Base-by-base conservation (phyloP, 345 rosid genomes). In the Syzygium grande region DNA sequence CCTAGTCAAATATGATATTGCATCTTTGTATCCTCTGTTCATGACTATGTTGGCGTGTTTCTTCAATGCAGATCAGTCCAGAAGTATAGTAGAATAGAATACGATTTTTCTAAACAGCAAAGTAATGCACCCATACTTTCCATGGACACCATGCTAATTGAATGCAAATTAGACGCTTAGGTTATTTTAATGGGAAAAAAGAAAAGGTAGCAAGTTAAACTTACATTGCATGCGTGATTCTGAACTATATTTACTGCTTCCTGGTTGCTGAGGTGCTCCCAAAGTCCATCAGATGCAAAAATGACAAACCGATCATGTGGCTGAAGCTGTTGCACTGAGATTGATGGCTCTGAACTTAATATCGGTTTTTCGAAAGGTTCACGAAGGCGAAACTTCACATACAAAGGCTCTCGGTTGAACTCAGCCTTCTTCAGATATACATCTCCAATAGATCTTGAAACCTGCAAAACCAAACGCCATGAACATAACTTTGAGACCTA, bases 221-320 rank as follows among this genome's bases (percentile, higher is more conserved):
- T 89, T 90, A 88, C 94, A 78, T 51, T 91, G 87, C 85, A 89
- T 38, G 92, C 90, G 86, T 91, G 91, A 58, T 88, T 91, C 77
- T 91, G 91, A 85, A 93, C 93, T 52, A 93, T 91, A 86, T 93
- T 90, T 25, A 93, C 94, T 41, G 94, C 94, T 87, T 91, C 92
- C 89, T 93, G 94, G 89, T 93, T 93, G 92, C 92, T 90, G 46
- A 93, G 89, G 84, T 93, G 94, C 85, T 93, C 94, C 94, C 94
- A 93, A 10, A 93, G 91, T 49, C 94, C 94, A 88, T 93, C 94
- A 25, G 94, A 93, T 54, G 94, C 94, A 87, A 93, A 90, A 85
- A 93, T 93, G 41, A 93, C 63, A 83, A 93, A 93, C 54, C 87
- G 93, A 89, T 93, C 94, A 4, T 89, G 90, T 29, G 93, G 90